phyloP scores from a whole-genome alignment of 2,329 filamentous ascomycete genomes.

The Nemania bipapillata region DNA sequence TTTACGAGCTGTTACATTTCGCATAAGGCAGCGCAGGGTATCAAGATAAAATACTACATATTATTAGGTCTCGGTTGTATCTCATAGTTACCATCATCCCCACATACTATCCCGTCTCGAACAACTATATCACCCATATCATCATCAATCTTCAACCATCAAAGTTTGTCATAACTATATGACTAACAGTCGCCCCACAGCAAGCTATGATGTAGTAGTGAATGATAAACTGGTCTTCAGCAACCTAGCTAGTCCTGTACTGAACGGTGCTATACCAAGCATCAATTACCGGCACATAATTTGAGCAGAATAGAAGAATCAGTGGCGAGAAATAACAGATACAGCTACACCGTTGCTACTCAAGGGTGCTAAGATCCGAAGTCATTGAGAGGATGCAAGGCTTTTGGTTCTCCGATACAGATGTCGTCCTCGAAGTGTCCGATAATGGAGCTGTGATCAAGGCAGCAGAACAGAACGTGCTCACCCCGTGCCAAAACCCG shows the following conservation, averaged over 20 bases:
- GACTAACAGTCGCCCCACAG: background rate
- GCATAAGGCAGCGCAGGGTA: constrained; percentile 13
- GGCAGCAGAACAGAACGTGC: background rate
- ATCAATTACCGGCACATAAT: background rate
- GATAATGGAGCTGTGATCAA: background rate
- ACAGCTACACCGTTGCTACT: background rate
- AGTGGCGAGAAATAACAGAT: constrained; percentile 2
- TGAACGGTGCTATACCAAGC: background rate
- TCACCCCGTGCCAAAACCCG: background rate
- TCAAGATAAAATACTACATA: constrained; percentile 19
- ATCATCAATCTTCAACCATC: constrained; percentile 11
- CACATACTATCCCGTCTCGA: constrained; percentile 13
- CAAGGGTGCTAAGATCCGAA: background rate
- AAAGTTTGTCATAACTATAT: background rate
- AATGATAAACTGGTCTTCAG: background rate
- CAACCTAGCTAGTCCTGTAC: background rate
- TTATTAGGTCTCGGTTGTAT: constrained; percentile 9
- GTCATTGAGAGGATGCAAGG: background rate
- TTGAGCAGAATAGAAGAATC: background rate
- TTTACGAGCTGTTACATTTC: constrained; percentile 12
- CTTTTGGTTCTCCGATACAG: background rate
- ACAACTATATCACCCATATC: background rate
- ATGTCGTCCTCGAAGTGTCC: background rate
- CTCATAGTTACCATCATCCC: constrained; percentile 19
- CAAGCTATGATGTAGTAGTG: background rate